Evolutionary conservation across 495 filamentous ascomycete genomes (phyloP).

Genomic region (Paragyromitra xinjiangensis): DNA sequence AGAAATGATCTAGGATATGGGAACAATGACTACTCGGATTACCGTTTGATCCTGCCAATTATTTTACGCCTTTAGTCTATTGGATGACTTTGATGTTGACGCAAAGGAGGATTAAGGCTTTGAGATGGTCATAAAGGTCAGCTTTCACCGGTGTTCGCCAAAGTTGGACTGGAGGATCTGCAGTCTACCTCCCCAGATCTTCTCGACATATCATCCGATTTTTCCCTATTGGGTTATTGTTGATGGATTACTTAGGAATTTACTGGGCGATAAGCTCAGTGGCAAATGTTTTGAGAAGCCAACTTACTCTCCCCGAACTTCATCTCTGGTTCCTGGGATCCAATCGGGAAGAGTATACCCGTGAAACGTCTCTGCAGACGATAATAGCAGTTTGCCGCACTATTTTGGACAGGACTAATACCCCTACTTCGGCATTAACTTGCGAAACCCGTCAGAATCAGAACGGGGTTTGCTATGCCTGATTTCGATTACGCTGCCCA

Average conservation of each 20-base stretch:
- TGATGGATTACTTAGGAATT: neutral
- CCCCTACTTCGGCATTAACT: conserved; percentile 3
- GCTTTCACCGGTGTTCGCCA: neutral
- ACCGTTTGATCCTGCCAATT: conserved; percentile 18
- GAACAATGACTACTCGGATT: conserved; percentile 40
- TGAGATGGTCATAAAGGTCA: conserved; percentile 15
- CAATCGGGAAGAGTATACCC: neutral
- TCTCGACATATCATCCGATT: neutral
- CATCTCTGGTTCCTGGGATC: neutral
- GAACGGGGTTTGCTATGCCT: neutral
- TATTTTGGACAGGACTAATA: neutral
- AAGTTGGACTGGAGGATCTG: conserved; percentile 6
- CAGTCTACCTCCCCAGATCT: conserved; percentile 12
- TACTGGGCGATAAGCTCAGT: neutral
- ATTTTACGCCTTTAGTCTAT: neutral
- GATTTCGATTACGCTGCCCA: neutral
- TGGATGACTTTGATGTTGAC: conserved; percentile 8
- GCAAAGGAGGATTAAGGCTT: neutral
- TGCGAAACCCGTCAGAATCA: neutral
- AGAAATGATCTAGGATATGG: conserved; percentile 5
- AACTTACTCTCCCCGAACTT: too few species aligned
- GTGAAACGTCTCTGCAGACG: neutral
- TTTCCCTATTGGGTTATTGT: neutral
- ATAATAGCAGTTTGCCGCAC: neutral
- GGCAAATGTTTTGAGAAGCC: neutral